Evolutionary conservation across 78 protist species (phyloP).

Genomic region (Cavenderia fasciculata): DNA sequence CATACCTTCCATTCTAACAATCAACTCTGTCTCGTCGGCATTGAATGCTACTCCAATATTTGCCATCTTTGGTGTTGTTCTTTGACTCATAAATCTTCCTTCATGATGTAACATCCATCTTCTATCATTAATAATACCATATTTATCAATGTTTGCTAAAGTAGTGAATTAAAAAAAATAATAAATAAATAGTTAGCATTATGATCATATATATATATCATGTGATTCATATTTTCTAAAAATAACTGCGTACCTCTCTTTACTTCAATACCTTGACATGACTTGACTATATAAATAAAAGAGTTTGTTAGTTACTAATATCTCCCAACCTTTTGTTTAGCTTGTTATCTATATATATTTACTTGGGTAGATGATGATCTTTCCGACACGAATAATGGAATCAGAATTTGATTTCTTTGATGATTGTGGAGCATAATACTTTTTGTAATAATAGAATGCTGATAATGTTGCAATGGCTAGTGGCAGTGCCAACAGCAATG

Average conservation of each 20-base stretch:
- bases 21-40: slow-evolving; percentile 5
- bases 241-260: too few relatives aligned
- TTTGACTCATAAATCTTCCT: slow-evolving; percentile 52
- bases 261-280: slow-evolving; percentile 61
- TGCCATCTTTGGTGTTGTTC: slow-evolving; percentile 22
- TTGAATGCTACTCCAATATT: neutral
- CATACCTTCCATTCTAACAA: neutral
- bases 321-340: neutral
- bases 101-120: slow-evolving; percentile 28
- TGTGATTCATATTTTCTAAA: too few relatives aligned
- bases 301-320: neutral
- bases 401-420: too few relatives aligned
- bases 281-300: slow-evolving; percentile 21
- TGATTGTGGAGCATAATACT: too few relatives aligned
- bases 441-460: too few relatives aligned
- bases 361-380: slow-evolving; percentile 48
- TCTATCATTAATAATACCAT: slow-evolving; percentile 49
- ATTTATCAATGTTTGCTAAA: slow-evolving; percentile 23
- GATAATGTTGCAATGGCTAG: too few relatives aligned
- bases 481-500: too few relatives aligned
- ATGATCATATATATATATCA: too few relatives aligned
- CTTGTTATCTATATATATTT: too few relatives aligned
- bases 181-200: too few relatives aligned
- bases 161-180: too few relatives aligned
- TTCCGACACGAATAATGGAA: too few relatives aligned